Base-by-base conservation (phyloP, 768 basidiomycete species). In the Ramaria rubella region DNA sequence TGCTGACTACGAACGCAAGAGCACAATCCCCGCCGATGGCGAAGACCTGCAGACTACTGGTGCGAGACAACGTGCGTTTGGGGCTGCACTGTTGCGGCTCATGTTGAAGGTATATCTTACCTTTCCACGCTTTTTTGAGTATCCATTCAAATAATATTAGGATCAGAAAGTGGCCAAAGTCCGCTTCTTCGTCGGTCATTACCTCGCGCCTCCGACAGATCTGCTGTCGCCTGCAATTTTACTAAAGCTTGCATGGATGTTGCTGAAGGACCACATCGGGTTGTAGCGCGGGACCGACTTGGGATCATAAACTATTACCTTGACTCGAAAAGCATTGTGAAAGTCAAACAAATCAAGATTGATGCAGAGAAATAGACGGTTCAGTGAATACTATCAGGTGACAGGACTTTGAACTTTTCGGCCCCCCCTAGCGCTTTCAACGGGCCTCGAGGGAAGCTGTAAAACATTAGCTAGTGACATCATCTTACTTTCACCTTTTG, bases 1-100 rank as follows among this genome's bases (percentile, higher is more conserved):
- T 38, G 50, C 30, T 50, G 62, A 62, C 51, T 63, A 63, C 48
- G 61, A 43, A 8, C 51, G 48, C 17, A 40, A 55, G 21, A 58
- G 31, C 19, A 63, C 62, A 14, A 51, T 29, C 6, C 62, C 61
- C 15, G 27, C 51, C 17, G 29, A 49, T 14, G 62, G 62, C 8
- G 62, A 63, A 23, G 44, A 55, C 48, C 42, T 48, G 5, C 19
- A 14, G 6, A 9, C 26, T 3, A 45, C 45, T 45, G 54, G 54
- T 17, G 45, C 26, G 19, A 46, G 42, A 29, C 26, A 21, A 12
- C 42, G 54, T 15, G 42, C 43, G 15, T 55, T 29, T 31, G 44
- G 44, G 24, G 15, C 23, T 33, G 27, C 38, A 5, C 12, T 54
- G 17, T 17, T 42, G 9, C 36, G 42, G 12, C 40, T 54, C 21